A percentile compares a stretch with the other conserved stretches of the same genome.
These are phyloP conservation scores for Sarocladiaceae sp. DNA, from an alignment of 2,329 filamentous ascomycete genomes.

Conservation along the genomic window DNA sequence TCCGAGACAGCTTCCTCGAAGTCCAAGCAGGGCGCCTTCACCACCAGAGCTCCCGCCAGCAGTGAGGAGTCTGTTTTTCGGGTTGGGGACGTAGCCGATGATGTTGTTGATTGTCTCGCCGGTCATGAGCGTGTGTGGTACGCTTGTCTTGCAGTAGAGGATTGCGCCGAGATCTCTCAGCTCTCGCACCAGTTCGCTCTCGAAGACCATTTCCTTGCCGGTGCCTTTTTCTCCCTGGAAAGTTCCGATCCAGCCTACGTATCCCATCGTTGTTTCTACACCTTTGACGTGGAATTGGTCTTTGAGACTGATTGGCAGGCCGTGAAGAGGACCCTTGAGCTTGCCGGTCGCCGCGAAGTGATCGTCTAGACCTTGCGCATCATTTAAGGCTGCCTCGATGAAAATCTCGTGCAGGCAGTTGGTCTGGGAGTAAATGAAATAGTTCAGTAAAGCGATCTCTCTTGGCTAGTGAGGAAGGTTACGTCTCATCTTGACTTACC, in stretches of 20 bases:
- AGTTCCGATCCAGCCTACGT: slow-evolving; percentile 49
- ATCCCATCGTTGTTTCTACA: slow-evolving; percentile 47
- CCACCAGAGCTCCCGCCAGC: slow-evolving; percentile 65
- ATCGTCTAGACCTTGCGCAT: slow-evolving; percentile 41
- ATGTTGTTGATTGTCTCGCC: slow-evolving; percentile 49
- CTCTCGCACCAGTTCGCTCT: slow-evolving; percentile 50
- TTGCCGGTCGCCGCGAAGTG: slow-evolving; percentile 29
- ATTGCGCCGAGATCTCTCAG: slow-evolving; percentile 58
- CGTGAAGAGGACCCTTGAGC: slow-evolving; percentile 53
- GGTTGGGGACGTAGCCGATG: slow-evolving; percentile 59
- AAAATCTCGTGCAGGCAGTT: slow-evolving; percentile 45
- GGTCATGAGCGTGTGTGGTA: slow-evolving; percentile 53
- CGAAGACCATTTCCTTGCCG: background rate
- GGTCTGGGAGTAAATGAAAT: slow-evolving; percentile 15
- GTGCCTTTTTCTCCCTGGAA: slow-evolving; percentile 30
- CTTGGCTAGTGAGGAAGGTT: too few species aligned
- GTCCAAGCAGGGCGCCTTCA: slow-evolving; percentile 34
- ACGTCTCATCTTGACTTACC: slow-evolving; percentile 3
- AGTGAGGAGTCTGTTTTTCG: slow-evolving; percentile 54
- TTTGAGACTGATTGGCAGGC: slow-evolving; percentile 44
- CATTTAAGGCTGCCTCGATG: slow-evolving; percentile 40
- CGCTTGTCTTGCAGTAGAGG: slow-evolving; percentile 65
- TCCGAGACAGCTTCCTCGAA: slow-evolving; percentile 34
- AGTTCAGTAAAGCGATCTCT: background rate
- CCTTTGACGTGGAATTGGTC: slow-evolving; percentile 56